Base-by-base conservation (phyloP, 352 stramenopile genomes). In the Peronospora tabacina region DNA sequence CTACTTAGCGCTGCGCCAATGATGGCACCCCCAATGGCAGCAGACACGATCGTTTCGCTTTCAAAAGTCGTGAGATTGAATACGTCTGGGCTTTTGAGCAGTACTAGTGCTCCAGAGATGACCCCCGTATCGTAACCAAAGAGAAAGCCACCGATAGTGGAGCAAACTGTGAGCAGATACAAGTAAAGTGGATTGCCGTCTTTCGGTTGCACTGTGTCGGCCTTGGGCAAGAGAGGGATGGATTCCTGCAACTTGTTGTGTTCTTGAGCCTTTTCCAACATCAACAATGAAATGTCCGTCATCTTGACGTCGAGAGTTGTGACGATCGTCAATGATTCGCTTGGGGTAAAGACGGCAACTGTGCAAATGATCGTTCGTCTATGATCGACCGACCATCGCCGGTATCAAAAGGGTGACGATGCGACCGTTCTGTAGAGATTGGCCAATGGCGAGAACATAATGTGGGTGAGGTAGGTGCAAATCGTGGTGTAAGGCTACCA, bases 101-200 rank as follows among this genome's bases (percentile, higher is more conserved):
- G 68, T 32, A 91, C 69, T 26, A 91, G 58, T 7, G 74, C 80
- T 12, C 75, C 79, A 1, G 75, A 87, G 46, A 90, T 90, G 24
- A 90, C 79, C 17, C 79, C 79, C 57, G 78, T 90, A 57, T 90
- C 78, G 59, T 90, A 90, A 40, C 78, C 78, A 46, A 89, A 87
- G 42, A 89, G 70, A 58, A 89, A 89, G 45, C 78, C 78, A 41
- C 78, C 78, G 53, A 86, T 79, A 12, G 78, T 85, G 11, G 78
- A 80, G 60, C 72, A 83, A 48, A 66, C 49, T 29, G 70, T 85
- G 29, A 88, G 73, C n/a, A 87, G 47, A 22, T 75, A 81, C 13
- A 86, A 66, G 36, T 62, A 62, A 4, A 63, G 48, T 13, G 38
- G 13, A 30, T 29, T 17, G 5, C 20, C 20, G 16, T 30, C 19